Base-by-base conservation (phyloP, 371 early-diverging fungal species). In the Mortierella sp. region DNA sequence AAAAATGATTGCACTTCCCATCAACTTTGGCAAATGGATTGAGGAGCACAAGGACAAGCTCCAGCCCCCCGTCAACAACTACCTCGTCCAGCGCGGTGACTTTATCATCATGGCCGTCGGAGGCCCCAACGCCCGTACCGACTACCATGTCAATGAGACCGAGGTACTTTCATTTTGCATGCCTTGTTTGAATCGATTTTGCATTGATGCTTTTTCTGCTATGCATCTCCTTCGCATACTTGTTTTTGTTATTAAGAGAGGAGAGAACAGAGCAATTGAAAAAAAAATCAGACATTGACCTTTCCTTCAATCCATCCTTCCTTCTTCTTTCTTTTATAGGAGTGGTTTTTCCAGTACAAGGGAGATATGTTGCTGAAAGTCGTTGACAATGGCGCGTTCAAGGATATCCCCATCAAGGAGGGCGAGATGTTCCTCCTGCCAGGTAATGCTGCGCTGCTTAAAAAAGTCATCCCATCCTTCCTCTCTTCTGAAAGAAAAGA, bases 341-440 rank as follows among this genome's bases (percentile, higher is more conserved):
- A 99, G 88, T 98, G 97, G 96, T 99, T 99, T 89, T 97, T 95
- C 89, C 98, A 98, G 89, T 88, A 95, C 90, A 95, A 96, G 89
- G 99, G 99, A 5, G 93, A 94, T 68, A 94, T 98, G 95, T 76
- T 96, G 32, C 91, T 99, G 70, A 97, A 95, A 79, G 92, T 98
- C 63, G 96, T 96, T 1, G 96, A 96, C 43, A 90, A 93, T 73
- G 92, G 93, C 74, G 94, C 93, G 79, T 94, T 95, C 79, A 94
- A 91, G 78, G 97, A 98, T 91, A 92, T 97, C 72, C 83, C 90
- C 71, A 96, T 99, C 82, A 84, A 90, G 65, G 98, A 98, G 88
- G 98, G 99, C 24, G 97, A 97, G 43, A 98, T 98, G 98, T 96
- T 98, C 84, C 88, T 99, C 79, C 88, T 99, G 79, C 98, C 99